A percentile compares a stretch with the other conserved stretches of the same genome.
phyloP scores from a whole-genome alignment of 768 basidiomycete genomes.

The Xerocomus potaroensis region DNA sequence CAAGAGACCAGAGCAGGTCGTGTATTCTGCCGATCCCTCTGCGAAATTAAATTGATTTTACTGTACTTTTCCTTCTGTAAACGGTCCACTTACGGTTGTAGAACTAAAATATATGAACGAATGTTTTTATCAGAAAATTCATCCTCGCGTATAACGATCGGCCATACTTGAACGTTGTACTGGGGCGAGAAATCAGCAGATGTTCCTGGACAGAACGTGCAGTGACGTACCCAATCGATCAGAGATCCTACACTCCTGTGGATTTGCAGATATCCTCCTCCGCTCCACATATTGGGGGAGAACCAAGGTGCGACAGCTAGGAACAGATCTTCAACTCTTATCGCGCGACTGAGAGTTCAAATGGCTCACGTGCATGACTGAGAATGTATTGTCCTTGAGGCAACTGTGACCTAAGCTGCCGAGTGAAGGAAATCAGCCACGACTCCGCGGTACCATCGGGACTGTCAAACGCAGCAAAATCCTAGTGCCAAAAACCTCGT shows the following conservation, averaged over 20 bases:
- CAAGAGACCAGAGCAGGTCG: slow-evolving; percentile 35
- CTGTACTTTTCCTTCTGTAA: too few species aligned
- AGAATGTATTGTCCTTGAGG: slow-evolving; percentile 32
- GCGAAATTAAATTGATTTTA: not conserved
- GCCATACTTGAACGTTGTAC: slow-evolving; percentile 41
- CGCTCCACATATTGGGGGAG: slow-evolving; percentile 30
- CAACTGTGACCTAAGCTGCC: slow-evolving; percentile 27
- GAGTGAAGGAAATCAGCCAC: slow-evolving; percentile 33
- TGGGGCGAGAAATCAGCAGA: slow-evolving; percentile 8
- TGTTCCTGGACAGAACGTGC: not conserved
- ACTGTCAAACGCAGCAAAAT: slow-evolving; percentile 51
- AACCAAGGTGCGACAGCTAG: slow-evolving; percentile 45
- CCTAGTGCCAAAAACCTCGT: slow-evolving; percentile 37
- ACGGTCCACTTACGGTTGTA: slow-evolving; percentile 17
- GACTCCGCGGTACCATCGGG: slow-evolving; percentile 43
- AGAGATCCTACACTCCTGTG: slow-evolving; percentile 36
- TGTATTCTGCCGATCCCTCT: slow-evolving; percentile 38
- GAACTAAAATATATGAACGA: slow-evolving; percentile 5
- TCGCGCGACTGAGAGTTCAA: too few species aligned
- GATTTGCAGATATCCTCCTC: slow-evolving; percentile 40
- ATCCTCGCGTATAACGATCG: not conserved
- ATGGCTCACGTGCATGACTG: slow-evolving; percentile 33
- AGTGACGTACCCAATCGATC: slow-evolving; percentile 39
- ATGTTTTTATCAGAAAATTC: not conserved
- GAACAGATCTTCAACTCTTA: too few species aligned